Evolutionary conservation across 2,329 filamentous ascomycete species (phyloP).

Genomic region (Sporothrix globosa): DNA sequence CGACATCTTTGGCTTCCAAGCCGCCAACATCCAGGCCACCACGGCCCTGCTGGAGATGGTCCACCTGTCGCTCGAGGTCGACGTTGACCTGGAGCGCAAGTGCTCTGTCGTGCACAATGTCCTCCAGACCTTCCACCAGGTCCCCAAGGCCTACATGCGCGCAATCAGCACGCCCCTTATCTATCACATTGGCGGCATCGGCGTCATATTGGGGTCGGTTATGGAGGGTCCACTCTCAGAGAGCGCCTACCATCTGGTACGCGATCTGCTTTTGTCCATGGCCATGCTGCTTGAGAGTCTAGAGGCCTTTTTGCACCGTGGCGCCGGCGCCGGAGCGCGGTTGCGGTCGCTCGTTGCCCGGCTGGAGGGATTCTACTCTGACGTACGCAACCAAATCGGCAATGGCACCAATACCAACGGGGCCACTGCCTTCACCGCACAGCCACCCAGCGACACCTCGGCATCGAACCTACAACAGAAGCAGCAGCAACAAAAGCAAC

Average conservation of each 20-base stretch:
- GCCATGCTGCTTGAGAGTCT: constrained; percentile 40
- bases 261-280: constrained; percentile 42
- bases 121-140: constrained; percentile 39
- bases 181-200: constrained; percentile 44
- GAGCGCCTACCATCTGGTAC: constrained; percentile 39
- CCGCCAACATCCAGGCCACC: constrained; percentile 45
- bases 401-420: background rate
- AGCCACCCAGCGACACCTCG: background rate
- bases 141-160: constrained; percentile 40
- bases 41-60: constrained; percentile 44
- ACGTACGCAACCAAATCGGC: constrained; percentile 19
- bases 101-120: constrained; percentile 43
- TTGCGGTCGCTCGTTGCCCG: constrained; percentile 33
- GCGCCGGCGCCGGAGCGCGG: constrained; percentile 33
- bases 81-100: constrained; percentile 40
- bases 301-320: constrained; percentile 33
- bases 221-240: constrained; percentile 43
- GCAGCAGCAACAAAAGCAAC: background rate
- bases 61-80: constrained; percentile 39
- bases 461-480: background rate
- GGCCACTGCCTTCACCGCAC: background rate
- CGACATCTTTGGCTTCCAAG: constrained; percentile 45
- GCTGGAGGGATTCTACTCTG: constrained; percentile 33
- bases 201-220: constrained; percentile 44
- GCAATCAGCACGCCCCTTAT: constrained; percentile 44